phyloP scores from a whole-genome alignment of 441 rosid genomes.

The Gossypium schwendimanii region DNA sequence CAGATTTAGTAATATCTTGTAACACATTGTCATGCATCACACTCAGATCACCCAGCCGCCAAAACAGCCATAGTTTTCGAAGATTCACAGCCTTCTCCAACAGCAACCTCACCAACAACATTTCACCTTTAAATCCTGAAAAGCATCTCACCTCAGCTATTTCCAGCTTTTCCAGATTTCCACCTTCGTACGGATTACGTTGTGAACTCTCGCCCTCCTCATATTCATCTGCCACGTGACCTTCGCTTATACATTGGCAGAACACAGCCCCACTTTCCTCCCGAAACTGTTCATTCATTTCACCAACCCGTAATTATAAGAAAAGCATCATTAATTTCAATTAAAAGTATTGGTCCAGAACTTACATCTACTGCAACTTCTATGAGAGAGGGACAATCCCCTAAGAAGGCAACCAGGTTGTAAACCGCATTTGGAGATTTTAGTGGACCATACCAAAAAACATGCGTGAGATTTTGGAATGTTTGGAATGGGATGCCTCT shows the following conservation, averaged over 20 bases:
- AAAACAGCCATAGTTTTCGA: not conserved
- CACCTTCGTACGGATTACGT: not conserved
- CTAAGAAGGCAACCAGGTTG: not conserved
- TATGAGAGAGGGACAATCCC: not conserved
- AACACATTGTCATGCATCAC: not conserved
- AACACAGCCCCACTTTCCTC: not conserved
- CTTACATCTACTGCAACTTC: not conserved
- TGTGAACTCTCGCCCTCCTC: not conserved
- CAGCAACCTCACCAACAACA: not conserved
- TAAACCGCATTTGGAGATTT: not conserved
- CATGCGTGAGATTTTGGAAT: not conserved
- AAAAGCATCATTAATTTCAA: not conserved
- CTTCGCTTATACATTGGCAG: not conserved
- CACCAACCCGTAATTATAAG: not conserved
- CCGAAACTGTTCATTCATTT: not conserved
- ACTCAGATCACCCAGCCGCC: not conserved
- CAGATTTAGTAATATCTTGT: not conserved
- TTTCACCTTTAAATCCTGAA: not conserved
- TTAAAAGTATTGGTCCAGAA: not conserved
- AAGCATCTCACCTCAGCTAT: not conserved
- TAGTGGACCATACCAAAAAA: not conserved
- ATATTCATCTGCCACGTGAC: not conserved
- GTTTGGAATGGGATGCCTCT: not conserved
- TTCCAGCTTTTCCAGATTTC: not conserved
- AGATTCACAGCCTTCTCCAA: not conserved